Conservation (phyloP, 257 asterid species). For the Solanum tarapatanum region DNA sequence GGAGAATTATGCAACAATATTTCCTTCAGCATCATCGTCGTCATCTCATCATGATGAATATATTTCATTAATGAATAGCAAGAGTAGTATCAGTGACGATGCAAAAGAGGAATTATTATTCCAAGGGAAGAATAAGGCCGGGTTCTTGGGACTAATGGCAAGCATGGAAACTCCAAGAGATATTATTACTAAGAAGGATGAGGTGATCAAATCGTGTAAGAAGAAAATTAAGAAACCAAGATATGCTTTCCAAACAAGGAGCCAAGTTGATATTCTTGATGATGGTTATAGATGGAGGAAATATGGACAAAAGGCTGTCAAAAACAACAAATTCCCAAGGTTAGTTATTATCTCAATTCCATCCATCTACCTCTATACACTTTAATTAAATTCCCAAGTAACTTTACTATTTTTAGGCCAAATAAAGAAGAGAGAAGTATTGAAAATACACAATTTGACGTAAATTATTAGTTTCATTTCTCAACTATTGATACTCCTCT, state of each 20-base stretch:
- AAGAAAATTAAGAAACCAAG: constrained; percentile 1
- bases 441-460: not conserved
- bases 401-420: not conserved
- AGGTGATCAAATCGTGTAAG: not conserved
- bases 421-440: not conserved
- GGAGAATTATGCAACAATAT: not conserved
- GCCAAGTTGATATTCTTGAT: constrained; percentile 14
- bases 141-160: not conserved
- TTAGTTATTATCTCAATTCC: not conserved
- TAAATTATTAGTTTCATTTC: too few species aligned
- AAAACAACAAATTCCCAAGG: constrained; percentile 13
- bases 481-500: not conserved
- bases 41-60: not conserved
- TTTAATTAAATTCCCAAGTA: not conserved
- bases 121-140: not conserved
- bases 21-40: not conserved
- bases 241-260: constrained; percentile 9
- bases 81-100: not conserved
- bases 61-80: not conserved
- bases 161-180: not conserved
- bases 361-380: not conserved
- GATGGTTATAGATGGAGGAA: constrained; percentile 19
- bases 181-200: not conserved
- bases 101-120: not conserved
- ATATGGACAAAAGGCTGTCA: constrained; percentile 15